Conservation (phyloP, 2,329 filamentous ascomycete species). For the Aureobasidium leucospermi region DNA sequence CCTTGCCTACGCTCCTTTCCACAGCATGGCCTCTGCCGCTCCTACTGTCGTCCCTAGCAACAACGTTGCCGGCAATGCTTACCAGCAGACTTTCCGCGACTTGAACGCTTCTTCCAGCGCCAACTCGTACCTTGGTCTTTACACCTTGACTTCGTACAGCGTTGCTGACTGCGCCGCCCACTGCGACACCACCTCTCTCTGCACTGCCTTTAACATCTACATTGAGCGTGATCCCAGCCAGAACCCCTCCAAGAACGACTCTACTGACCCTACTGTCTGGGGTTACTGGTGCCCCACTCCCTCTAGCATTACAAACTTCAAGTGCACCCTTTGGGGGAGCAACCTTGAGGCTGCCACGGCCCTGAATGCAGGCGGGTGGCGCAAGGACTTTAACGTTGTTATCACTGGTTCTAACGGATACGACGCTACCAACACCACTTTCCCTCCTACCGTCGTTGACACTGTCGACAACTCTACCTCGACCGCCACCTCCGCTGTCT, state of each 20-base stretch:
- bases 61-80: conserved; percentile 15
- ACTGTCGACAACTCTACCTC: conserved; percentile 10
- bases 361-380: not conserved
- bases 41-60: conserved; percentile 19
- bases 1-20: conserved; percentile 21
- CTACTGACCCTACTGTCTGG: conserved; percentile 16
- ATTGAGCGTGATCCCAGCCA: conserved; percentile 20
- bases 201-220: conserved; percentile 20
- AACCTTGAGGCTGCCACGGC: conserved; percentile 17
- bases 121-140: conserved; percentile 20
- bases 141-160: conserved; percentile 19
- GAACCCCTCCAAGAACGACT: conserved; percentile 18
- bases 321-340: conserved; percentile 26
- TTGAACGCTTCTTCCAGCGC: conserved; percentile 18
- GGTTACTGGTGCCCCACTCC: conserved; percentile 22
- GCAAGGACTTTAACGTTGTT: conserved; percentile 17
- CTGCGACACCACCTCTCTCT: conserved; percentile 19
- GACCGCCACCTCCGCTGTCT: not conserved
- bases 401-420: conserved; percentile 19
- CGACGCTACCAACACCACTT: conserved; percentile 16
- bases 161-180: conserved; percentile 17
- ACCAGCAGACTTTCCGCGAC: conserved; percentile 20
- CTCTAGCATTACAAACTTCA: conserved; percentile 25
- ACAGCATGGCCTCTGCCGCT: conserved; percentile 19
- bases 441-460: conserved; percentile 2